Conservation (phyloP, 2,329 filamentous ascomycete genomes). For the Epichloe uncinata region DNA sequence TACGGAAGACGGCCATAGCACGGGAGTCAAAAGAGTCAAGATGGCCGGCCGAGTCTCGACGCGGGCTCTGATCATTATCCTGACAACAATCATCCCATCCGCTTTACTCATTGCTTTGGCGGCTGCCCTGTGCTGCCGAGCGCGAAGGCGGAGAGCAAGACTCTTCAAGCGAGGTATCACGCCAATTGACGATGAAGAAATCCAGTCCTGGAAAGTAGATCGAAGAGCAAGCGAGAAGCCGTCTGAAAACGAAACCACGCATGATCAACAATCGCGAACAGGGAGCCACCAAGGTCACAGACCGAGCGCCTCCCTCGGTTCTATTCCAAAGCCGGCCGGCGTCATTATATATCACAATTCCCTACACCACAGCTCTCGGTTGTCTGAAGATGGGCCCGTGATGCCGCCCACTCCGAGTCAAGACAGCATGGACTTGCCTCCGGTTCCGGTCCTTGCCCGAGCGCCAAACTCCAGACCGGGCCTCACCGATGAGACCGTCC, state of each 20-base stretch:
- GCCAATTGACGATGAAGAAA: conserved; percentile 52
- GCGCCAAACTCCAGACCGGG: conserved; percentile 50
- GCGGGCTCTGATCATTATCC: conserved; percentile 26
- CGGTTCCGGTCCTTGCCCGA: conserved; percentile 39
- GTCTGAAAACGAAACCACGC: not conserved
- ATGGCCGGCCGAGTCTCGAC: conserved; percentile 1
- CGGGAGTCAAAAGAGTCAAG: not conserved
- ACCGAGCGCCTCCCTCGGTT: conserved; percentile 17
- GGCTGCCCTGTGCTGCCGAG: conserved; percentile 24
- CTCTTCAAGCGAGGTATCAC: conserved; percentile 43
- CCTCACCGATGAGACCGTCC: conserved; percentile 47
- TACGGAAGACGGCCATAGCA: not conserved
- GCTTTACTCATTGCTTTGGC: conserved; percentile 23
- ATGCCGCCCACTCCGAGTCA: conserved; percentile 21
- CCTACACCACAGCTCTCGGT: conserved; percentile 8
- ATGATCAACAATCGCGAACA: not conserved
- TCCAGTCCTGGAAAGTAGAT: conserved; percentile 46
- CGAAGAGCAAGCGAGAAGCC: conserved; percentile 18
- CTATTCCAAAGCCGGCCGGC: conserved; percentile 34
- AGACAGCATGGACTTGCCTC: conserved; percentile 32
- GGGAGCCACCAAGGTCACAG: conserved; percentile 13
- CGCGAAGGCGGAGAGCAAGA: conserved; percentile 25
- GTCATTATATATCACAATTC: conserved; percentile 39
- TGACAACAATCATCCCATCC: conserved; percentile 37
- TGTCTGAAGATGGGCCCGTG: conserved; percentile 18